These are phyloP conservation scores for Amaranthus palmeri DNA, from an alignment of 148 eudicot genomes.

Conservation along the genomic window DNA sequence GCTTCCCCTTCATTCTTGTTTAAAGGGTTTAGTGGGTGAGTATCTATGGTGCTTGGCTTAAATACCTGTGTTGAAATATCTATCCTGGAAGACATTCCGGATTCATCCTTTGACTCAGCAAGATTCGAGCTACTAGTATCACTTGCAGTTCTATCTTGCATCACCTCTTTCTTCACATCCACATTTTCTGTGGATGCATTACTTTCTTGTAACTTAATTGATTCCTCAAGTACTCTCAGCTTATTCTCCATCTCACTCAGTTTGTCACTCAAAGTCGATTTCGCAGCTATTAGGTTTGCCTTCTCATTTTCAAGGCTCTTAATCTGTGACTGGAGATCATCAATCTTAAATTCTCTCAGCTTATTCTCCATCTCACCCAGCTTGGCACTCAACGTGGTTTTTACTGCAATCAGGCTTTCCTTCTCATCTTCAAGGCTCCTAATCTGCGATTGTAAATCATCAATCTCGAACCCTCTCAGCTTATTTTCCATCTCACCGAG, in stretches of 20 bases:
- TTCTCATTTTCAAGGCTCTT: constrained; percentile 61
- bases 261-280: constrained; percentile 31
- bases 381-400: constrained; percentile 34
- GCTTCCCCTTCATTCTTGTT: constrained; percentile 17
- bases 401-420: constrained; percentile 48
- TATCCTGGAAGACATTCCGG: background rate
- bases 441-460: constrained; percentile 65
- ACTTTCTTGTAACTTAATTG: constrained; percentile 9
- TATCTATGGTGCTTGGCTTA: constrained; percentile 2
- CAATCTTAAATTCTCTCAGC: constrained; percentile 40
- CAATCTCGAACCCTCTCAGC: constrained; percentile 61
- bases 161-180: constrained; percentile 12
- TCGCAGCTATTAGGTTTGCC: constrained; percentile 44
- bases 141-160: background rate
- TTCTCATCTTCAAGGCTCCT: constrained; percentile 67
- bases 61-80: background rate
- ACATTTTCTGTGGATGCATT: background rate
- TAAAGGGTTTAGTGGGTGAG: constrained; percentile 8
- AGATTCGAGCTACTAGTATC: constrained; percentile 12
- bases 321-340: constrained; percentile 53
- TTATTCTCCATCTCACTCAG: constrained; percentile 50
- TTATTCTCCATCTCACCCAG: constrained; percentile 61
- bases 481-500: constrained; percentile 77
- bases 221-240: constrained; percentile 10
- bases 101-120: constrained; percentile 15